Base-by-base conservation (phyloP, 352 stramenopile genomes). In the Elongisporangium prolatum region DNA sequence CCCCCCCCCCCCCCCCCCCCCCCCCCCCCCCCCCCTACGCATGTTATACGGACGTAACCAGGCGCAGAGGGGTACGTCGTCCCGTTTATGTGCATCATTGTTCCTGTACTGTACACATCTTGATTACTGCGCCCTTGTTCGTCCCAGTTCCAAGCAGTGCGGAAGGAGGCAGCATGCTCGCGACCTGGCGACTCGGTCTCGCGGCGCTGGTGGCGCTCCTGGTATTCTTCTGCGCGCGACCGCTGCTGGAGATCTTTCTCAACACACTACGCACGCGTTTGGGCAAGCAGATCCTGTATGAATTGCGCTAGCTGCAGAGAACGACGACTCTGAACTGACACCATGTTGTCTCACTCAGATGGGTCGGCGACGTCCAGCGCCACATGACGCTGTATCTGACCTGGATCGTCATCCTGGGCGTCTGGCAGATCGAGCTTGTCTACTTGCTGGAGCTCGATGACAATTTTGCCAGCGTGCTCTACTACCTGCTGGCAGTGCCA, bases 361-460 rank as follows among this genome's bases (percentile, higher is more conserved):
- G 81, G 84, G 79, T 95, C 60, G 71, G 67, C 13, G 85, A 95
- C 62, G 77, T 95, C 44, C 76, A 93, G 50, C 81, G 79, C 53
- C 83, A 89, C 64, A 76, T 95, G 70, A 51, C 88, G n/a, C 69
- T 72, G 17, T 88, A 89, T 60, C 62, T 95, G 14, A 88, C 83
- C 71, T 91, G 84, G 79, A 72, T 87, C 55, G 63, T 70, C 25
- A 84, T 86, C 59, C 54, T 71, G 37, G 51, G 74, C 21, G 55
- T 84, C 21, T 66, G 90, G 22, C 21, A 85, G 21, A 25, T 86
- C 24, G 78, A 89, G 50, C 77, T 68, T 9, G 40, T 62, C 10
- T 82, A 82, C 55, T 71, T 91, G 48, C 58, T 92, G 52, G 69
- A 88, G 9, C 55, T 91, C 21, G 59, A 52, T n/a, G 58, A 78